Conservation (phyloP, 768 basidiomycete species). For the Dioszegia crocea region DNA sequence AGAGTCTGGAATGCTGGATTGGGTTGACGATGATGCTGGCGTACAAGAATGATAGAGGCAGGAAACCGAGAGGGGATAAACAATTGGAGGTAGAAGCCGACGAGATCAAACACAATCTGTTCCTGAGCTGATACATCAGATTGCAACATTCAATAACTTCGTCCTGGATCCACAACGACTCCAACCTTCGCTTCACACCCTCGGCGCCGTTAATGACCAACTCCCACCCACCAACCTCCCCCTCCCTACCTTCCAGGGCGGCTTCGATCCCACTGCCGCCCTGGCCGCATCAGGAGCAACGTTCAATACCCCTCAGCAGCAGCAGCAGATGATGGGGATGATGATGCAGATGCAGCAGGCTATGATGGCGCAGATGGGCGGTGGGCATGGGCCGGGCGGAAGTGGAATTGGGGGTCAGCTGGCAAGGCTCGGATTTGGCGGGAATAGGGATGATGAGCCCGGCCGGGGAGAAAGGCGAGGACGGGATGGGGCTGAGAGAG, state of each 20-base stretch:
- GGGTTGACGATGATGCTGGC: too few relatives aligned
- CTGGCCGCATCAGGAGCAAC: neutral
- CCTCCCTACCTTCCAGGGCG: neutral
- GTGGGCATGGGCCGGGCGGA: constrained; percentile 31
- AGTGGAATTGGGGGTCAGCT: constrained; percentile 48
- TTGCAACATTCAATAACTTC: constrained; percentile 92
- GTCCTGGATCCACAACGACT: constrained; percentile 92
- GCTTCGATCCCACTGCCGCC: too few relatives aligned
- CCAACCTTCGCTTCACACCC: constrained; percentile 33
- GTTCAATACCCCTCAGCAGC: constrained; percentile 11
- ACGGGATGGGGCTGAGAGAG: constrained; percentile 70
- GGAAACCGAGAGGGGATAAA: too few relatives aligned
- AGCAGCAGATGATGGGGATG: constrained; percentile 41
- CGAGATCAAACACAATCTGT: neutral
- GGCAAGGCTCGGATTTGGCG: constrained; percentile 65
- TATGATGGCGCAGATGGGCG: constrained; percentile 36
- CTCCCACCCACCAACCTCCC: neutral
- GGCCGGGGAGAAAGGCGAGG: constrained; percentile 69
- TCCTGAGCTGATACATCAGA: constrained; percentile 54
- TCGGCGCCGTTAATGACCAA: constrained; percentile 46
- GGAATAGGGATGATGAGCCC: constrained; percentile 79
- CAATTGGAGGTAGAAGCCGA: too few relatives aligned
- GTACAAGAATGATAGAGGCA: too few relatives aligned
- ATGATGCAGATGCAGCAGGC: constrained; percentile 49
- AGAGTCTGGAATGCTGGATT: too few relatives aligned